phyloP scores from a whole-genome alignment of 2,329 filamentous ascomycete species.

The Fusarium circinatum region DNA sequence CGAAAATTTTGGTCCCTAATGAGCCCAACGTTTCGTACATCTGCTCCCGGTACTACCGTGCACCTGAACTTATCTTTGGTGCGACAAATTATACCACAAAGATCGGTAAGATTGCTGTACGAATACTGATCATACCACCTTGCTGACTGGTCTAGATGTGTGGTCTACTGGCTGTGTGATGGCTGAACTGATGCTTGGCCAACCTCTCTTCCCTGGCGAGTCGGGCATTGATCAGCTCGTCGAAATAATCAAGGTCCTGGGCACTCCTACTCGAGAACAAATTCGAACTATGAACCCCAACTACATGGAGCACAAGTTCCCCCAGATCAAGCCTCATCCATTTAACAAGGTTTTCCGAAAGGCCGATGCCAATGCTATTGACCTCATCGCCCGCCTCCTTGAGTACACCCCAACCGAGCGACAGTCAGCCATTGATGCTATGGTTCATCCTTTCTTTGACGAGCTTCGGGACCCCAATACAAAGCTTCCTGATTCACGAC shows the following conservation, averaged over 20 bases:
- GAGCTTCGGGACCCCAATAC: constrained; percentile 93
- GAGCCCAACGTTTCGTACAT: constrained; percentile 99
- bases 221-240: constrained; percentile 98
- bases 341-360: constrained; percentile 99
- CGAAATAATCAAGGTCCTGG: constrained; percentile 98
- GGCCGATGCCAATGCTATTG: constrained; percentile 91
- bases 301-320: constrained; percentile 99
- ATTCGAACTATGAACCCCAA: constrained; percentile 99
- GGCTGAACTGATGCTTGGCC: constrained; percentile 98
- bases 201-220: constrained; percentile 96
- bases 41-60: constrained; percentile 98
- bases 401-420: constrained; percentile 98
- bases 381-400: constrained; percentile 90
- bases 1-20: constrained; percentile 98
- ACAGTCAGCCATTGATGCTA: constrained; percentile 90
- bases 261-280: constrained; percentile 95
- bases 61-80: constrained; percentile 97
- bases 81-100: constrained; percentile 99
- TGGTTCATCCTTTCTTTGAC: constrained; percentile 99
- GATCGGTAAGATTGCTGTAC: constrained; percentile 78
- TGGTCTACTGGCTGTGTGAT: constrained; percentile 99
- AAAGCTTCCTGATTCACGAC: constrained; percentile 91
- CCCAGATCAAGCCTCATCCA: constrained; percentile 98
- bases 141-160: constrained; percentile 78
- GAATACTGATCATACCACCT: background rate